A percentile compares a stretch with the other conserved stretches of the same genome.
phyloP scores from a whole-genome alignment of 2,329 filamentous ascomycete species.

The Fusarium concolor region DNA sequence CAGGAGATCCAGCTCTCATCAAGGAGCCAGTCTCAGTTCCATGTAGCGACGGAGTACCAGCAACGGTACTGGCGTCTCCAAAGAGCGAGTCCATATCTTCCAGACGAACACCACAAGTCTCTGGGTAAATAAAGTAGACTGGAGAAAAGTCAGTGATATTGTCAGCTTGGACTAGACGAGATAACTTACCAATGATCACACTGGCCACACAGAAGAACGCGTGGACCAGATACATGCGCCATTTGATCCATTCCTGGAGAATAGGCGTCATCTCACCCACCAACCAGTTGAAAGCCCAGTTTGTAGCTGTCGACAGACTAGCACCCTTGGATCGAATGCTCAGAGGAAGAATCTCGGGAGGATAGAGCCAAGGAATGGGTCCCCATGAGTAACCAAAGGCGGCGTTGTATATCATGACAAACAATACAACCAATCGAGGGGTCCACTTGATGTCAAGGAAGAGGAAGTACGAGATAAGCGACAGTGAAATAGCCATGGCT shows the following conservation, averaged over 20 bases:
- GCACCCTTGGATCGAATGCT: constrained; percentile 98
- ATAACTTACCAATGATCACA: constrained; percentile 91
- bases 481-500: constrained; percentile 89
- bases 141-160: constrained; percentile 15
- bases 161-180: constrained; percentile 33
- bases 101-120: constrained; percentile 92
- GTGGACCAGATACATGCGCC: constrained; percentile 94
- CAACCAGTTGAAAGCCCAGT: constrained; percentile 99
- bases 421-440: constrained; percentile 86
- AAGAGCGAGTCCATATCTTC: constrained; percentile 98
- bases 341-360: constrained; percentile 96
- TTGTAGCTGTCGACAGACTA: constrained; percentile 93
- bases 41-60: constrained; percentile 79
- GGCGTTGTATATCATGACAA: constrained; percentile 98
- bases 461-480: constrained; percentile 93
- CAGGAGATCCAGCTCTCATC: constrained; percentile 77
- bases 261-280: constrained; percentile 96
- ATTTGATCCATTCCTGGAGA: constrained; percentile 89
- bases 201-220: constrained; percentile 96
- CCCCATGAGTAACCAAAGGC: constrained; percentile 97
- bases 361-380: constrained; percentile 97
- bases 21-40: constrained; percentile 86
- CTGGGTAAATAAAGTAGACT: constrained; percentile 98
- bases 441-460: constrained; percentile 85
- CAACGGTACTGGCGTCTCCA: constrained; percentile 88